Conservation (phyloP, 202 grass and related monocot species). For the Elaeis oleifera region DNA sequence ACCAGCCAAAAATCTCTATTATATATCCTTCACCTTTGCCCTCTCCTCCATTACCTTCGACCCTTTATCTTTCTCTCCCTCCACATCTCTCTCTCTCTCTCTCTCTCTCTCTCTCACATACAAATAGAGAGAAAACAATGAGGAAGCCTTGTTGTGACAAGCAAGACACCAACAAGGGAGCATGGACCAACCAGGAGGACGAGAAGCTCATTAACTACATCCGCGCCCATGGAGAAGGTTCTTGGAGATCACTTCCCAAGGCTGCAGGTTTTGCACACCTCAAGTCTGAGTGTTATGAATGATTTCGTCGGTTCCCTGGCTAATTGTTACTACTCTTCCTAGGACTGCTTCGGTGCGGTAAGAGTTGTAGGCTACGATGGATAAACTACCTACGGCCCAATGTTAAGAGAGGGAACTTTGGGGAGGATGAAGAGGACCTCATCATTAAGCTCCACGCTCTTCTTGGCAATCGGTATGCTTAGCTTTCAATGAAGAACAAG, state of each 20-base stretch:
- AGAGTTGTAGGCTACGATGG: slow-evolving; percentile 25
- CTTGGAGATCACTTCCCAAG: slow-evolving; percentile 23
- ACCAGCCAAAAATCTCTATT: no score
- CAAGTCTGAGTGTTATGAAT: no score
- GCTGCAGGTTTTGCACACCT: slow-evolving; percentile 15
- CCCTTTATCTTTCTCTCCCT: not conserved
- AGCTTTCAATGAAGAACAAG: no score
- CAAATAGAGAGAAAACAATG: not conserved
- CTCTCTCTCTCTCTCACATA: not conserved
- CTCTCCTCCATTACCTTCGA: not conserved
- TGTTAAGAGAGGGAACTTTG: slow-evolving; percentile 24
- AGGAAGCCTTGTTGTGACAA: slow-evolving; percentile 22
- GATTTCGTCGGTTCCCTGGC: no score
- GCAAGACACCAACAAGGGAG: slow-evolving; percentile 11
- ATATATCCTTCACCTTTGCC: no score
- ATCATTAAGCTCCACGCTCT: slow-evolving; percentile 42
- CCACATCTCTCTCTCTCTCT: not conserved
- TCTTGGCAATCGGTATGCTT: slow-evolving; percentile 39
- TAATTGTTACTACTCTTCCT: no score
- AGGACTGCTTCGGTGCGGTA: slow-evolving; percentile 14
- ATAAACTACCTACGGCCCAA: slow-evolving; percentile 24
- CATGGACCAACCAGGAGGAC: slow-evolving; percentile 19
- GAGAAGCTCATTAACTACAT: slow-evolving; percentile 21
- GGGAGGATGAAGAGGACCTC: slow-evolving; percentile 41
- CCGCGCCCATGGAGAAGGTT: slow-evolving; percentile 9